These are phyloP conservation scores for Penicillium bialowiezense DNA, from an alignment of 495 filamentous ascomycete genomes.

Conservation along the genomic window DNA sequence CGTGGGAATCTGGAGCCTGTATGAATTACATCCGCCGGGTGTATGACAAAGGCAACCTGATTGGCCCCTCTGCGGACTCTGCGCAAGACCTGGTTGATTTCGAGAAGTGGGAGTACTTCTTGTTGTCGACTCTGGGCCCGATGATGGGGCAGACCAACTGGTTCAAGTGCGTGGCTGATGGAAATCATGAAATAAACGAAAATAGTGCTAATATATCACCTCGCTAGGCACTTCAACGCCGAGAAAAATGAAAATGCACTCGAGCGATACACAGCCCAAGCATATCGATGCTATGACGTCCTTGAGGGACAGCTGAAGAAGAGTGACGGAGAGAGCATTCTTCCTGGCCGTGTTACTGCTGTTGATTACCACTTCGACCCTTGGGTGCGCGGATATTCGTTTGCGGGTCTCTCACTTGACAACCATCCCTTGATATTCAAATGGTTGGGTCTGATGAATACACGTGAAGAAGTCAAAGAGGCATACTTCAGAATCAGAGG, in stretches of 20 bases:
- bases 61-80: slow-evolving; percentile 25
- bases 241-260: slow-evolving; percentile 39
- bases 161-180: slow-evolving; percentile 26
- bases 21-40: slow-evolving; percentile 38
- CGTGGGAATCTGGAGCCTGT: slow-evolving; percentile 39
- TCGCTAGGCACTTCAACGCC: slow-evolving; percentile 24
- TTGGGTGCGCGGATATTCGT: slow-evolving; percentile 38
- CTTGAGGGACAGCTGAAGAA: slow-evolving; percentile 42
- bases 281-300: slow-evolving; percentile 39
- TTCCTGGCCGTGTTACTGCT: slow-evolving; percentile 32
- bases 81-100: slow-evolving; percentile 43
- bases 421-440: slow-evolving; percentile 32
- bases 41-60: slow-evolving; percentile 25
- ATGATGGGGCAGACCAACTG: slow-evolving; percentile 44
- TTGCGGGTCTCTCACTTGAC: slow-evolving; percentile 41
- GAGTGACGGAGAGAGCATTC: slow-evolving; percentile 32
- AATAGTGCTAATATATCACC: background rate
- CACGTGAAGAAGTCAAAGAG: slow-evolving; percentile 27
- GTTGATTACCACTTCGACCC: slow-evolving; percentile 47
- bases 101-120: slow-evolving; percentile 48
- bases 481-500: slow-evolving; percentile 25
- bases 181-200: background rate
- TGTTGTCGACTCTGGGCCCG: slow-evolving; percentile 39
- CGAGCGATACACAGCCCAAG: slow-evolving; percentile 35
- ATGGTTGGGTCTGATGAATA: slow-evolving; percentile 25